Conservation (phyloP, 139 green algal genomes). For the Choricystis sp. region DNA sequence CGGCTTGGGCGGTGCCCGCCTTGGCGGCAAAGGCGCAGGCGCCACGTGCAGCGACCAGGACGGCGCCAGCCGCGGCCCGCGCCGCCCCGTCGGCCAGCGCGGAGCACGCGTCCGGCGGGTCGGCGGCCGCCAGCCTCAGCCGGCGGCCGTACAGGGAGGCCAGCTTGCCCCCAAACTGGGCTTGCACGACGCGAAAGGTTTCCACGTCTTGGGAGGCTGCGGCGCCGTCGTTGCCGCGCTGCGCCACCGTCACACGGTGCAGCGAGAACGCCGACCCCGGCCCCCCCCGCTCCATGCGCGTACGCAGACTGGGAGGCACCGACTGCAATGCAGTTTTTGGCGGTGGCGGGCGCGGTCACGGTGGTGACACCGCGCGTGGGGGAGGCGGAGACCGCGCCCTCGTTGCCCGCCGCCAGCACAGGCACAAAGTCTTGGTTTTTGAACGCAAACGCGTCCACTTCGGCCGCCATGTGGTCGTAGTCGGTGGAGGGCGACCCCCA, state of each 20-base stretch:
- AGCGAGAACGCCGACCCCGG: not conserved
- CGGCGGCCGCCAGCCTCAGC: slow-evolving; percentile 7
- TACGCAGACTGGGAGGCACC: slow-evolving; percentile 43
- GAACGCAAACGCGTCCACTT: slow-evolving; percentile 40
- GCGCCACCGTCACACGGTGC: too few relatives aligned
- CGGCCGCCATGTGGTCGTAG: slow-evolving; percentile 47
- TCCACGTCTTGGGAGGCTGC: slow-evolving; percentile 2
- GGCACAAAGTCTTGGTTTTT: slow-evolving; percentile 28
- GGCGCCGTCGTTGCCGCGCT: slow-evolving; percentile 4
- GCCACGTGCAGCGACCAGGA: slow-evolving; percentile 44
- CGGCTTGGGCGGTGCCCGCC: slow-evolving; percentile 26
- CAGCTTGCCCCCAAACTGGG: slow-evolving; percentile 8
- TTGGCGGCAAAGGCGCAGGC: slow-evolving; percentile 53
- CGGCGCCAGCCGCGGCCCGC: slow-evolving; percentile 14
- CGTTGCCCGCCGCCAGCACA: slow-evolving; percentile 51
- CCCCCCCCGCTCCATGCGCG: too few relatives aligned
- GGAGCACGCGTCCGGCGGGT: slow-evolving; percentile 17
- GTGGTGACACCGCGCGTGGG: slow-evolving; percentile 20
- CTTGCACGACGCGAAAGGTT: slow-evolving; percentile 14
- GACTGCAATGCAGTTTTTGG: slow-evolving; percentile 72
- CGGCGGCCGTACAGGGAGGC: slow-evolving; percentile 1
- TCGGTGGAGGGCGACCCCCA: slow-evolving; percentile 53
- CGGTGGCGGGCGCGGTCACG: slow-evolving; percentile 53
- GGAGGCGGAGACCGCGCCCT: slow-evolving; percentile 18
- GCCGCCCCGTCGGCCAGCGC: slow-evolving; percentile 12